Conservation (phyloP, 1,139 yeast genomes). For the Candida tetrigidarum region DNA sequence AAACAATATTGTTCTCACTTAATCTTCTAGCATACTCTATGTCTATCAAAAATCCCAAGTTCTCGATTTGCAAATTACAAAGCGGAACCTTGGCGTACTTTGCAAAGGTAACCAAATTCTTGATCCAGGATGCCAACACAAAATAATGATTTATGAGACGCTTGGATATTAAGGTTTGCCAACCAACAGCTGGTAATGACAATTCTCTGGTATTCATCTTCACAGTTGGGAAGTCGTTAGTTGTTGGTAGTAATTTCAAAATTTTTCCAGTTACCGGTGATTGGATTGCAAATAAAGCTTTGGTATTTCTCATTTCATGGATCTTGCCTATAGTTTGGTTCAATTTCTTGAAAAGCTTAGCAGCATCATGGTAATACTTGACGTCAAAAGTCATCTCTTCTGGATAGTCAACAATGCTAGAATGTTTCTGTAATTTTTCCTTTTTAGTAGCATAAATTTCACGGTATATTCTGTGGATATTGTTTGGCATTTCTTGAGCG, state of each 20-base stretch:
- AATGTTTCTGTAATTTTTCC: constrained; percentile 45
- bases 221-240: constrained; percentile 67
- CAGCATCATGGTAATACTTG: constrained; percentile 50
- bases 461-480: constrained; percentile 56
- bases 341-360: constrained; percentile 56
- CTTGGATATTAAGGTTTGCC: constrained; percentile 79
- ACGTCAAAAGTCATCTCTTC: constrained; percentile 55
- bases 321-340: constrained; percentile 58
- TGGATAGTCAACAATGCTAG: constrained; percentile 54
- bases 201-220: constrained; percentile 59
- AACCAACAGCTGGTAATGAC: constrained; percentile 77
- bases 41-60: constrained; percentile 80
- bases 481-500: constrained; percentile 70
- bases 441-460: constrained; percentile 54
- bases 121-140: constrained; percentile 75
- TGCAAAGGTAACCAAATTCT: constrained; percentile 66
- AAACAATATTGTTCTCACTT: constrained; percentile 62
- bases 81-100: constrained; percentile 81
- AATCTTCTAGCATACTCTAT: constrained; percentile 83
- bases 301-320: constrained; percentile 71
- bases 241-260: constrained; percentile 43
- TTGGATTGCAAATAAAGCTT: constrained; percentile 69
- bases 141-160: constrained; percentile 73
- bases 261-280: constrained; percentile 64
- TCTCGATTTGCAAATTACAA: constrained; percentile 80